Conservation (phyloP, 257 asterid species). For the Ballota nigra region DNA sequence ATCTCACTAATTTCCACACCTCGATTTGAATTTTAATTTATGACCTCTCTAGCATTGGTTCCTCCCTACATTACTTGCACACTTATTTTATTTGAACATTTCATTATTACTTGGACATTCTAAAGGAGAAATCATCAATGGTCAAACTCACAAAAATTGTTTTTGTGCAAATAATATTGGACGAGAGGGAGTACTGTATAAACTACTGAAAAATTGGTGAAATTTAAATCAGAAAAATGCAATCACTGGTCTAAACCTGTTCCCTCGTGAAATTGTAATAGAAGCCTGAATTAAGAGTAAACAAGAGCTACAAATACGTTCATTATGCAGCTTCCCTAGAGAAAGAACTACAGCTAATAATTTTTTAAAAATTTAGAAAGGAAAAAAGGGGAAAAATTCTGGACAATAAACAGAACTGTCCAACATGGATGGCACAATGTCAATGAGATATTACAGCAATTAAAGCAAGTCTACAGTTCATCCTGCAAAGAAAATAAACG, state of each 20-base stretch:
- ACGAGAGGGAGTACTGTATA: too few relatives aligned
- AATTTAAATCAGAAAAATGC: not conserved
- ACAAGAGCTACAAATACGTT: conserved; percentile 24
- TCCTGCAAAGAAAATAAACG: conserved; percentile 47
- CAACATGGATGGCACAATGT: conserved; percentile 21
- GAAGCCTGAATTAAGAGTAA: conserved; percentile 23
- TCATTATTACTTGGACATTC: too few relatives aligned
- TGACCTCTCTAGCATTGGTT: too few relatives aligned
- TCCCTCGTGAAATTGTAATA: conserved; percentile 1
- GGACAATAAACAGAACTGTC: conserved; percentile 19
- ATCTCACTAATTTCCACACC: too few relatives aligned
- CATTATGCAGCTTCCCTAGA: conserved; percentile 35
- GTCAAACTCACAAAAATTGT: too few relatives aligned
- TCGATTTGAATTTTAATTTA: too few relatives aligned
- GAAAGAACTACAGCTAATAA: conserved; percentile 26
- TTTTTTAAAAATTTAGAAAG: not conserved
- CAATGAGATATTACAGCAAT: conserved; percentile 13
- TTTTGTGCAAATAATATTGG: too few relatives aligned
- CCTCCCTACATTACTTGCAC: too few relatives aligned
- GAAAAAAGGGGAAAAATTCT: conserved; percentile 9
- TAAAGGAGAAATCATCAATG: too few relatives aligned
- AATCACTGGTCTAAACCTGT: conserved; percentile 3
- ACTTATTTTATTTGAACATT: too few relatives aligned
- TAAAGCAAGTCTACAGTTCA: conserved; percentile 49
- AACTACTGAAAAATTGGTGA: not conserved